Percentiles rank a stretch among this genome's conserved stretches.
These are phyloP conservation scores for Fusarium continuum DNA, from an alignment of 2,329 filamentous ascomycete species.

Conservation along the genomic window DNA sequence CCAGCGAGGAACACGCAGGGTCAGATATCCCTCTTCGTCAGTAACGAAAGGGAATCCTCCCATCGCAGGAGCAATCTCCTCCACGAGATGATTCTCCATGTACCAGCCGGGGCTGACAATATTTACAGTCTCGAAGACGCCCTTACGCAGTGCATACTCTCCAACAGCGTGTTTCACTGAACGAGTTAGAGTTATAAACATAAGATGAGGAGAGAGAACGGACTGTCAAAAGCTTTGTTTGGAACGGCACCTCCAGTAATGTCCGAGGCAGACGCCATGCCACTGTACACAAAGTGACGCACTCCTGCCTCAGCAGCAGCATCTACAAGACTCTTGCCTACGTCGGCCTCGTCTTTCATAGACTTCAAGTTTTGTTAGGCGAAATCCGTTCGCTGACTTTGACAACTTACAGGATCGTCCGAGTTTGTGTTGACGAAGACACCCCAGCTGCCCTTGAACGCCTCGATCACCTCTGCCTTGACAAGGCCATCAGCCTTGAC, in stretches of 20 bases:
- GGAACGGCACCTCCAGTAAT: constrained; percentile 47
- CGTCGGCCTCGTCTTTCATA: constrained; percentile 48
- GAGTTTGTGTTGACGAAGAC: constrained; percentile 49
- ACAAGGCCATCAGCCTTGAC: constrained; percentile 44
- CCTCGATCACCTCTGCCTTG: constrained; percentile 37
- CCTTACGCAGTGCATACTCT: constrained; percentile 47
- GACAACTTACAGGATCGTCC: constrained; percentile 42
- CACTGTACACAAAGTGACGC: constrained; percentile 50
- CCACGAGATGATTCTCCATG: constrained; percentile 52
- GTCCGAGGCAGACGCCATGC: constrained; percentile 46
- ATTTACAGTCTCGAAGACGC: constrained; percentile 48
- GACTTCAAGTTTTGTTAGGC: constrained; percentile 26
- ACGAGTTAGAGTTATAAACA: neutral
- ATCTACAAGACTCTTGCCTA: constrained; percentile 49
- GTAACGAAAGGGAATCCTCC: constrained; percentile 53
- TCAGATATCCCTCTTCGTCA: constrained; percentile 50
- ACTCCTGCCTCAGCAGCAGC: constrained; percentile 48
- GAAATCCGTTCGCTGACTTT: neutral
- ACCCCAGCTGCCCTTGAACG: constrained; percentile 47
- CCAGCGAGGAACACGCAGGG: constrained; percentile 50
- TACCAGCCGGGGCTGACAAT: constrained; percentile 54
- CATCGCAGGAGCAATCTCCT: constrained; percentile 48
- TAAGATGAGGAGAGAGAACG: neutral
- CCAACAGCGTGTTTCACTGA: constrained; percentile 52
- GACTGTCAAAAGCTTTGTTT: constrained; percentile 49